Percentiles rank a stretch among this genome's conserved stretches.
These are phyloP conservation scores for Jackrogersella multiformis DNA, from an alignment of 495 filamentous ascomycete genomes.

Conservation along the genomic window DNA sequence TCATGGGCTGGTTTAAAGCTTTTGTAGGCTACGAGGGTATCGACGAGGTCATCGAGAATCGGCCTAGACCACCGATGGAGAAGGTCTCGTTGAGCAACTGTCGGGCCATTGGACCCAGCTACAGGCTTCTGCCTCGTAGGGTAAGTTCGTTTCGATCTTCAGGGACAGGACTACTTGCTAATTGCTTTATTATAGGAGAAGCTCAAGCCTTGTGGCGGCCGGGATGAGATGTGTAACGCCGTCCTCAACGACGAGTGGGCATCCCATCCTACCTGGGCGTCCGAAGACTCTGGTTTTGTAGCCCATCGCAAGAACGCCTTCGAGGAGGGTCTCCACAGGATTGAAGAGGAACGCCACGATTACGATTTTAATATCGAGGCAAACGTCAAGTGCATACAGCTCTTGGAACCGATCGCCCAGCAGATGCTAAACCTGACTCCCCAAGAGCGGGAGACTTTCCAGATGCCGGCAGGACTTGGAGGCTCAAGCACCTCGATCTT, in stretches of 20 bases:
- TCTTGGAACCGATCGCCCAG: constrained; percentile 92
- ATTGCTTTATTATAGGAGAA: constrained; percentile 64
- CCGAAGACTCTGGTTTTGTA: constrained; percentile 97
- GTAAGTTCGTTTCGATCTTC: constrained; percentile 48
- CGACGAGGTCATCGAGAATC: constrained; percentile 82
- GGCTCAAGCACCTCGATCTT: constrained; percentile 96
- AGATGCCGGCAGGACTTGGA: constrained; percentile 82
- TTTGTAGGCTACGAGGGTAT: constrained; percentile 77
- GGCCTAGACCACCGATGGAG: constrained; percentile 73
- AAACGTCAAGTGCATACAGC: constrained; percentile 89
- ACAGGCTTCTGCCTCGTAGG: constrained; percentile 87
- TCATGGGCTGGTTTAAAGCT: constrained; percentile 83
- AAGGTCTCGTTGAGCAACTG: constrained; percentile 92
- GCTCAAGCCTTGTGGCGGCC: constrained; percentile 86
- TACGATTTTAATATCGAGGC: constrained; percentile 99
- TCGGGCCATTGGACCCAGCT: constrained; percentile 91
- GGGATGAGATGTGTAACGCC: constrained; percentile 88
- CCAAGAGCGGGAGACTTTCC: constrained; percentile 75
- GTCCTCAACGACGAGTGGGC: constrained; percentile 99
- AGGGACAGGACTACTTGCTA: constrained; percentile 5
- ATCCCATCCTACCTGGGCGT: constrained; percentile 98
- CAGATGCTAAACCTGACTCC: constrained; percentile 79
- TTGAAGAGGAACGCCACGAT: constrained; percentile 98
- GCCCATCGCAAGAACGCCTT: constrained; percentile 95
- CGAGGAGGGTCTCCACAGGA: constrained; percentile 92